phyloP scores from a whole-genome alignment of 2,329 filamentous ascomycete genomes.

The Chaetomium globosum region DNA sequence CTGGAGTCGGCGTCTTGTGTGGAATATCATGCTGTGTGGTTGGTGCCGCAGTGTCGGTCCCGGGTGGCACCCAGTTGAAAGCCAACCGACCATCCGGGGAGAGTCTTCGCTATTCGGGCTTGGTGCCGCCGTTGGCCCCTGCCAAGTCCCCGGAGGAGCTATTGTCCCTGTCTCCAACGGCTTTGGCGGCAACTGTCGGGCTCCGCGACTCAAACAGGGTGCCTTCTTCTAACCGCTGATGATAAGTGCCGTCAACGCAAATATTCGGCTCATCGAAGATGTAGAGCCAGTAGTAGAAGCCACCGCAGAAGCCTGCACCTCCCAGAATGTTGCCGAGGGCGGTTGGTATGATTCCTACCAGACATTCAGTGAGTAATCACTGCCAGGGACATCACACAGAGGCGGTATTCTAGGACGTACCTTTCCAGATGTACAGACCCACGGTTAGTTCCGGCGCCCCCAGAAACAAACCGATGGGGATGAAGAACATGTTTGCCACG shows the following conservation, averaged over 20 bases:
- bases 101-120: neutral
- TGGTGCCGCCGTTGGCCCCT: neutral
- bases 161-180: conserved; percentile 10
- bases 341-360: conserved; percentile 50
- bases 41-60: neutral
- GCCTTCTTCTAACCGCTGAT: conserved; percentile 21
- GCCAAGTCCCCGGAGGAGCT: conserved; percentile 14
- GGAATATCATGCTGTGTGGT: neutral
- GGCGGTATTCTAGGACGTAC: conserved; percentile 26
- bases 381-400: no score
- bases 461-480: conserved; percentile 55
- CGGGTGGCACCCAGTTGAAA: neutral
- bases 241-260: conserved; percentile 27
- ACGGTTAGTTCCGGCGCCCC: conserved; percentile 49
- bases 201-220: conserved; percentile 10
- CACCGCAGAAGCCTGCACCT: conserved; percentile 55
- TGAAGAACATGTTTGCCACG: conserved; percentile 60
- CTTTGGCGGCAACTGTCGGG: conserved; percentile 18
- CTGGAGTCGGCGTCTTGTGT: neutral
- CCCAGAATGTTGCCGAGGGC: conserved; percentile 58
- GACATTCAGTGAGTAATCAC: neutral
- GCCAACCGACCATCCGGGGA: neutral
- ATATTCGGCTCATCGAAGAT: conserved; percentile 21
- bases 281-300: conserved; percentile 40
- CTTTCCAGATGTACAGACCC: conserved; percentile 60